phyloP scores from a whole-genome alignment of 176 grass and related monocot species.

The Sorghum bicolor region DNA sequence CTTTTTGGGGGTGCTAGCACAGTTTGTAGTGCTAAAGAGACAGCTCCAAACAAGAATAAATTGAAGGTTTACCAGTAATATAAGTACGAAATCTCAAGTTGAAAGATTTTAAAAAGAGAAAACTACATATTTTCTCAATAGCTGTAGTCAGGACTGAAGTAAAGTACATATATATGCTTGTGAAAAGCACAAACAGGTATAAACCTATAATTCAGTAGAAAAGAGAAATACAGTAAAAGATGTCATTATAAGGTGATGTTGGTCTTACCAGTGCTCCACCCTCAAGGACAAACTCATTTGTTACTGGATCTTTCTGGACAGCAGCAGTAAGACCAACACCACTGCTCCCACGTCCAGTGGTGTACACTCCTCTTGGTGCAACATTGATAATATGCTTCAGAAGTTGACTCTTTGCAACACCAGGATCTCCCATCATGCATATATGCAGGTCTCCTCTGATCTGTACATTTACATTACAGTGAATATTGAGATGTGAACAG shows the following conservation, averaged over 20 bases:
- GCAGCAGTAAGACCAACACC: constrained; percentile 98
- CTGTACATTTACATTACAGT: constrained; percentile 31
- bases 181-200: neutral
- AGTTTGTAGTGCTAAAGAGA: neutral
- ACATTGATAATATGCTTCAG: constrained; percentile 99
- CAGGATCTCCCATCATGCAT: constrained; percentile 99
- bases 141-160: neutral
- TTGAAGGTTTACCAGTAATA: neutral
- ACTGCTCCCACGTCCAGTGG: constrained; percentile 94
- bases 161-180: constrained; percentile 19
- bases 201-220: neutral
- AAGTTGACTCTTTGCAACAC: constrained; percentile 98
- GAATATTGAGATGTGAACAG: neutral
- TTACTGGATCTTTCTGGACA: constrained; percentile 90
- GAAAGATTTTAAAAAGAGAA: neutral
- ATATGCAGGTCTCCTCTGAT: constrained; percentile 98
- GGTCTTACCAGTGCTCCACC: constrained; percentile 93
- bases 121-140: neutral
- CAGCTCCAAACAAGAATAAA: neutral
- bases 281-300: constrained; percentile 98
- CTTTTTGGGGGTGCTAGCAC: neutral
- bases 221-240: constrained; percentile 22
- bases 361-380: constrained; percentile 97
- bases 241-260: neutral
- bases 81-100: neutral